phyloP scores from a whole-genome alignment of 108 stramenopile genomes.

The Skeletonema menzelii region DNA sequence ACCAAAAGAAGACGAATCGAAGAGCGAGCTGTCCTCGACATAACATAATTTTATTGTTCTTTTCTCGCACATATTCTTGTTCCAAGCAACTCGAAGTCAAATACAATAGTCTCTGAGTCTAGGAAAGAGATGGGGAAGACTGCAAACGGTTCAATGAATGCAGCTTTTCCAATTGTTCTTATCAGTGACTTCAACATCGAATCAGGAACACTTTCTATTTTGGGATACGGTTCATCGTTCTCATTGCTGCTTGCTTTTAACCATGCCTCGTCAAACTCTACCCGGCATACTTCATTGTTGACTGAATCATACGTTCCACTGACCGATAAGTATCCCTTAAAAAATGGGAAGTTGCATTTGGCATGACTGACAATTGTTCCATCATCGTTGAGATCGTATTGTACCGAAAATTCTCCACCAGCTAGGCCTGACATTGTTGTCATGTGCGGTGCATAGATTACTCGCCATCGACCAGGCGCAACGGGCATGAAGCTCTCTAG shows the following conservation, averaged over 20 bases:
- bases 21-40: background rate
- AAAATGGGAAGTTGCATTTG: slow-evolving; percentile 50
- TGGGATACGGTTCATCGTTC: slow-evolving; percentile 39
- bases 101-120: slow-evolving; percentile 75
- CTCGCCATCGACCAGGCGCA: slow-evolving; percentile 66
- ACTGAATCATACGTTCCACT: slow-evolving; percentile 73
- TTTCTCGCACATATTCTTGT: slow-evolving; percentile 80
- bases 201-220: slow-evolving; percentile 56
- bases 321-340: slow-evolving; percentile 62
- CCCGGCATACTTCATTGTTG: slow-evolving; percentile 54
- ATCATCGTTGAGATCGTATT: slow-evolving; percentile 54
- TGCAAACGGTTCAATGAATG: slow-evolving; percentile 67
- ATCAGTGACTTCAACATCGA: slow-evolving; percentile 52
- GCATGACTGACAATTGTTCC: slow-evolving; percentile 48
- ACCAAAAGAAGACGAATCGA: background rate
- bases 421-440: slow-evolving; percentile 43
- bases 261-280: slow-evolving; percentile 82
- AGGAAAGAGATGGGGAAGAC: slow-evolving; percentile 78
- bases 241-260: slow-evolving; percentile 28
- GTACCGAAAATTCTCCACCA: slow-evolving; percentile 22
- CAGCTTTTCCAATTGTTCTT: slow-evolving; percentile 46
- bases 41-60: slow-evolving; percentile 11
- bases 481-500: slow-evolving; percentile 43
- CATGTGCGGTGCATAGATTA: slow-evolving; percentile 77
- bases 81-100: slow-evolving; percentile 77